A percentile compares a stretch with the other conserved stretches of the same genome.
These are phyloP conservation scores for Sanghuangporus sanghuang DNA, from an alignment of 1,284 basidiomycete genomes.

Conservation along the genomic window DNA sequence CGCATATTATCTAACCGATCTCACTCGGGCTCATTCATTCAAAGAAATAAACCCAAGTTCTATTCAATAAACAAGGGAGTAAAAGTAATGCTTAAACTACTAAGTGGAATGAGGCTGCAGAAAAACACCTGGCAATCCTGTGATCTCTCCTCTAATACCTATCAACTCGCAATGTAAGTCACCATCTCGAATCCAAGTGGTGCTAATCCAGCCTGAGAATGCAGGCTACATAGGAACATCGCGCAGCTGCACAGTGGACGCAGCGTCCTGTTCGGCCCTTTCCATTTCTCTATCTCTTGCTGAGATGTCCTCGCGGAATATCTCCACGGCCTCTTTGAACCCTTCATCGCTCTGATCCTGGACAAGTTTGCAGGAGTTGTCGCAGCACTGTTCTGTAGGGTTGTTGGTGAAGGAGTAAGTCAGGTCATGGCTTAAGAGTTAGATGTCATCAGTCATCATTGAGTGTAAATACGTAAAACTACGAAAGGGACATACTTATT, in stretches of 20 bases:
- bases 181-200: neutral
- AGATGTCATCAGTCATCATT: neutral
- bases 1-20: too few relatives aligned
- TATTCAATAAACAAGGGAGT: too few relatives aligned
- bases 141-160: too few relatives aligned
- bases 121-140: too few relatives aligned
- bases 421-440: neutral
- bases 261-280: neutral
- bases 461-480: neutral
- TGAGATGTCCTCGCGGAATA: neutral
- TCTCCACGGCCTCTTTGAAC: neutral
- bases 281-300: neutral
- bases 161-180: neutral
- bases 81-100: too few relatives aligned
- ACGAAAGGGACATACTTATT: neutral
- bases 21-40: too few relatives aligned
- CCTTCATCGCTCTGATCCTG: neutral
- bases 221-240: neutral
- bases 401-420: neutral
- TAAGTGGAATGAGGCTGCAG: too few relatives aligned
- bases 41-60: too few relatives aligned
- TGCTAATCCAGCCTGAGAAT: too few relatives aligned
- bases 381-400: neutral
- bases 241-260: neutral
- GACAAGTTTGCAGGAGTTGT: slow-evolving; percentile 1